These are phyloP conservation scores for Cryptosporidium bovis DNA, from an alignment of 169 alveolate species.

Conservation along the genomic window DNA sequence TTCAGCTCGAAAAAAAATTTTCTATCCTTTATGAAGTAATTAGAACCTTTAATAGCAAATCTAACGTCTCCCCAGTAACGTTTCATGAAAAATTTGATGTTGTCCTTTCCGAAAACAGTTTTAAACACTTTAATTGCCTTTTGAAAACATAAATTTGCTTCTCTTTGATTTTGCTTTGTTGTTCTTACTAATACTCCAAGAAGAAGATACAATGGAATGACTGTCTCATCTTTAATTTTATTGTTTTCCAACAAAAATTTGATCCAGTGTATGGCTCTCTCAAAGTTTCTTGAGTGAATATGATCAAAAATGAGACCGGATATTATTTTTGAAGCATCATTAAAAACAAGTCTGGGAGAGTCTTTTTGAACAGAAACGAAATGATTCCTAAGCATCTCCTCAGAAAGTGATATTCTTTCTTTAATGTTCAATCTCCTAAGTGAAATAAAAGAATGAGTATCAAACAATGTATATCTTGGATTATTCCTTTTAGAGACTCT, in stretches of 20 bases:
- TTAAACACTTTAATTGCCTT: constrained; percentile 23
- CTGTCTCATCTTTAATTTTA: constrained; percentile 13
- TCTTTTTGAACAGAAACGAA: neutral
- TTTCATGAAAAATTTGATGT: constrained; percentile 36
- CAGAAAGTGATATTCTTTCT: constrained; percentile 1
- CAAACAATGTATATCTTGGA: constrained; percentile 23
- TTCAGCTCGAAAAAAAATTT: neutral
- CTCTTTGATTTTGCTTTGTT: neutral
- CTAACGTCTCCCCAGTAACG: constrained; percentile 54
- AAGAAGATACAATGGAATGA: constrained; percentile 19
- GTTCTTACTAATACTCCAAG: constrained; percentile 3
- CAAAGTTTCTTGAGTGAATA: neutral
- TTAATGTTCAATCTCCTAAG: neutral
- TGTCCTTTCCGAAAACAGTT: constrained; percentile 6
- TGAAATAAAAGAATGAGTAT: neutral
- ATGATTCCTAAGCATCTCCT: constrained; percentile 5
- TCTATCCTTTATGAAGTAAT: neutral
- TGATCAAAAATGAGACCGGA: constrained; percentile 14
- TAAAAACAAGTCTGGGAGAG: constrained; percentile 14
- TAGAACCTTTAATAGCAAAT: neutral
- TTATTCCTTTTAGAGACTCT: constrained; percentile 13
- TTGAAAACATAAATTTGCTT: neutral
- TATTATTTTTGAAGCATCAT: constrained; percentile 35
- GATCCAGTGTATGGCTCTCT: constrained; percentile 28
- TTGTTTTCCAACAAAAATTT: neutral